phyloP scores from a whole-genome alignment of 345 rosid species.

The Limnanthes douglasii region DNA sequence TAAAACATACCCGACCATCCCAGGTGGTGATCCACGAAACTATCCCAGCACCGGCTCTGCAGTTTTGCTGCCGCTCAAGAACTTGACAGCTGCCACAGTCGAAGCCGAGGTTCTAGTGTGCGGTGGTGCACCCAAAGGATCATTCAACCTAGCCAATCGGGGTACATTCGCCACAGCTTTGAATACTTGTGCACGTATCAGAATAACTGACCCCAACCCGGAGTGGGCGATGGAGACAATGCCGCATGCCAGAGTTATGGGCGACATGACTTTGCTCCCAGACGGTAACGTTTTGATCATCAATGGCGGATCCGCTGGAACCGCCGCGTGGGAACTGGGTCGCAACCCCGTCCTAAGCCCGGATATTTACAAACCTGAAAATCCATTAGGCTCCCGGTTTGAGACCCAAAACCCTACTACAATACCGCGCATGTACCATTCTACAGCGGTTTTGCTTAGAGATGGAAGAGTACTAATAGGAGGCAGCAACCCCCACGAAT shows the following conservation, averaged over 20 bases:
- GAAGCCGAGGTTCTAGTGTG: slow-evolving; percentile 40
- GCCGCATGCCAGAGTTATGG: slow-evolving; percentile 63
- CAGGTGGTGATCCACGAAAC: slow-evolving; percentile 57
- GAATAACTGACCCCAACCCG: slow-evolving; percentile 25
- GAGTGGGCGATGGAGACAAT: slow-evolving; percentile 46
- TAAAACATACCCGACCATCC: slow-evolving; percentile 45
- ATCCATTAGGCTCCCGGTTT: slow-evolving; percentile 15
- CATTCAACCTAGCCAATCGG: slow-evolving; percentile 22
- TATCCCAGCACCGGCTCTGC: slow-evolving; percentile 68
- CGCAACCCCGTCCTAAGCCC: slow-evolving; percentile 49
- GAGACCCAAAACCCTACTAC: slow-evolving; percentile 15
- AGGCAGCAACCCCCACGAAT: slow-evolving; percentile 59
- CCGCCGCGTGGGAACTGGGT: slow-evolving; percentile 55
- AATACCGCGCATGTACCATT: slow-evolving; percentile 67
- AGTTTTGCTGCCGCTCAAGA: slow-evolving; percentile 43
- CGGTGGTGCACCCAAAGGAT: slow-evolving; percentile 37
- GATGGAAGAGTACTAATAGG: slow-evolving; percentile 49
- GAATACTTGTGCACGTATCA: slow-evolving; percentile 44
- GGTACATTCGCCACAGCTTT: slow-evolving; percentile 22
- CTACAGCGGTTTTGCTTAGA: slow-evolving; percentile 27
- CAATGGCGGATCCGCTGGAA: slow-evolving; percentile 53
- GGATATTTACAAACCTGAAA: slow-evolving; percentile 23
- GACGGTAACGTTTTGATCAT: slow-evolving; percentile 51
- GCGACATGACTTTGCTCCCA: slow-evolving; percentile 60
- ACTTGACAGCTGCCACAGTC: slow-evolving; percentile 5